Evolutionary conservation across 768 basidiomycete genomes (phyloP).

Genomic region (Termitomyces sp.): DNA sequence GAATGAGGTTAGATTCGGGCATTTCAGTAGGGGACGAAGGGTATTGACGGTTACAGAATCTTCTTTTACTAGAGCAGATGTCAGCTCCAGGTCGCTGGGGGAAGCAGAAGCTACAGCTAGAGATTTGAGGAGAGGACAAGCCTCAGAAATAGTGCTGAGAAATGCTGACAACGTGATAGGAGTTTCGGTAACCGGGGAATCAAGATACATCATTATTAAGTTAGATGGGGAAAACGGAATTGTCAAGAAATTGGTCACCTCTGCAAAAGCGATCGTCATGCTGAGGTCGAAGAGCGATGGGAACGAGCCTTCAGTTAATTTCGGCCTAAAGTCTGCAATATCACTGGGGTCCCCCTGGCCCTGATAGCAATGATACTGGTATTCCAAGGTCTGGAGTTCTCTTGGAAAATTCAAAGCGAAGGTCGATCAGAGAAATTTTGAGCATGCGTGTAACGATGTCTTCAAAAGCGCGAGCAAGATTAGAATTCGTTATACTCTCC

Average conservation of each 20-base stretch:
- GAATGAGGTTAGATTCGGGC: slow-evolving; percentile 26
- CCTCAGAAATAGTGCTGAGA: slow-evolving; percentile 37
- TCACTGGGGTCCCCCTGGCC: slow-evolving; percentile 42
- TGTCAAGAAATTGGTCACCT: slow-evolving; percentile 40
- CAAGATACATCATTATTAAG: slow-evolving; percentile 46
- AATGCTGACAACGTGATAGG: slow-evolving; percentile 36
- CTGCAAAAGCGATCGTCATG: slow-evolving; percentile 36
- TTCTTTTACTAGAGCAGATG: slow-evolving; percentile 11
- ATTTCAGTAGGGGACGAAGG: slow-evolving; percentile 29
- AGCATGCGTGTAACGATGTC: slow-evolving; percentile 46
- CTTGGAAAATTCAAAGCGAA: slow-evolving; percentile 37
- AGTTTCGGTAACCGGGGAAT: slow-evolving; percentile 38
- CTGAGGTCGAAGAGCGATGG: slow-evolving; percentile 48
- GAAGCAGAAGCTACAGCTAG: slow-evolving; percentile 36
- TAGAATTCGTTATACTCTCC: not conserved
- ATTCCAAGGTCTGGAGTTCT: slow-evolving; percentile 43
- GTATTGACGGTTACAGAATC: slow-evolving; percentile 24
- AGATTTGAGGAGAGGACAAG: slow-evolving; percentile 39
- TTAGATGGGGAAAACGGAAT: slow-evolving; percentile 39
- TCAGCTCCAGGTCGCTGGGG: slow-evolving; percentile 7
- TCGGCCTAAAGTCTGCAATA: slow-evolving; percentile 36
- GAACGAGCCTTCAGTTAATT: slow-evolving; percentile 42
- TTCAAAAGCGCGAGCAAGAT: slow-evolving; percentile 21
- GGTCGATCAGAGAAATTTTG: slow-evolving; percentile 36
- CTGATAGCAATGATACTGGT: slow-evolving; percentile 42